Base-by-base conservation (phyloP, 2,329 filamentous ascomycete species). In the Hypoxylon sp. region DNA sequence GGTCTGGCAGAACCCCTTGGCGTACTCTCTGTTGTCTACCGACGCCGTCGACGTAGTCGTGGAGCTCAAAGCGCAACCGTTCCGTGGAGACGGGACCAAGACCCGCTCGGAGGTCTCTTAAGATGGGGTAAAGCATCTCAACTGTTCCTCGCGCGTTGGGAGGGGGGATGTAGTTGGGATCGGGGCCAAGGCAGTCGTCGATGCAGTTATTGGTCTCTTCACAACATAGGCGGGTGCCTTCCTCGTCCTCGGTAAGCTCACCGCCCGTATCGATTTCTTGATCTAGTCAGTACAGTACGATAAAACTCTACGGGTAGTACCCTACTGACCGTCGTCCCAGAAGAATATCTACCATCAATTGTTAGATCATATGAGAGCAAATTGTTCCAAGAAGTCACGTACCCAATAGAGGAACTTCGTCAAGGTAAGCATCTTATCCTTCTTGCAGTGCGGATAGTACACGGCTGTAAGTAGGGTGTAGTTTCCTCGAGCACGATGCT, bases 251-350 rank as follows among this genome's bases (percentile, higher is more conserved):
- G 0, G 71, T 73, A 20, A 74, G 71, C 13, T 73, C 73, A 4
- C 73, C 73, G 39, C 72, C 73, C 1, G 62, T 70, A 50, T 75
- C 73, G 32, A 74, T 74, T n/a, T 74, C 72, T 74, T 37, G 3
- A 13, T 4, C 0, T 26, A 2, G 43, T 63, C 34, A 58, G 51
- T 44, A n/a, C 6, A 49, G 19, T 1, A 3, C 24, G 19, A 32
- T 57, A 1, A 52, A 34, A n/a, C 10, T 61, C 53, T 41, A 24
- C 26, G n/a, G n/a, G 17, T 4, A 20, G 17, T 13, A 28, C 6
- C 37, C 3, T 32, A 34, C 13, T 37, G 62, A 74, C 72, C 73
- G 17, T 74, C 72, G 39, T 74, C 72, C 48, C 65, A 74, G 41
- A 73, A 71, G 61, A 74, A 74, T 59, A 73, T 70, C 70, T 73